Base-by-base conservation (phyloP, 1,139 yeast species). In the Yamadazyma aaseri region DNA sequence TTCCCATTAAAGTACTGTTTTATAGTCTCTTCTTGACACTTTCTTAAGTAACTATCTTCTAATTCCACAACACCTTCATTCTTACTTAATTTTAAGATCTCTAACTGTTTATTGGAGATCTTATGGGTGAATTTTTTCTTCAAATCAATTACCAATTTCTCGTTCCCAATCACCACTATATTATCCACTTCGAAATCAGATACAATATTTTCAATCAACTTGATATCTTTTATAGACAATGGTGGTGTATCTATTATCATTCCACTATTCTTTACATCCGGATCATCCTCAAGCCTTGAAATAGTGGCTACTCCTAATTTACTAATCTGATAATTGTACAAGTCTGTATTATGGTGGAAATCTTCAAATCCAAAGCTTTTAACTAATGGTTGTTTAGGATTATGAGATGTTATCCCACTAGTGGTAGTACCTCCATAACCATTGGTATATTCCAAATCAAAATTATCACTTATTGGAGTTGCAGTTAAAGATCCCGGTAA, bases 1-100 rank as follows among this genome's bases (percentile, higher is more conserved):
- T 76, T 76, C 2, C 98, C 98, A 52, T 94, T 87, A 51, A 94
- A 94, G 56, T 92, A 94, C 51, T 89, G 95, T 51, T 80, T 79
- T 35, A 92, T 86, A 4, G 83, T 68, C 33, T 77, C 74, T 49
- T 89, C 86, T 55, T 92, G 97, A 17, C 73, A 42, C 30, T 81
- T 76, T 50, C 97, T 71, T 31, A 73, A 66, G 52, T 67, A 86
- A 12, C 76, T 64, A 32, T 83, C 94, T 42, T 85, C 94, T 18
- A 79, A 69, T 31, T 85, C 89, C 6, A 86, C 86, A 6, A 63
- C 66, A 1, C 96, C 95, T 23, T 84, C 86, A 32, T 87, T 80
- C 46, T 77, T 79, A 23, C 80, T 74, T 3, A 86, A 70, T 46
- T 83, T 85, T 14, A 86, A 55, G 13, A 86, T 66, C 2, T 63